These are phyloP conservation scores for Protomyces inouyei DNA, from an alignment of 1,139 yeast genomes.

Conservation along the genomic window DNA sequence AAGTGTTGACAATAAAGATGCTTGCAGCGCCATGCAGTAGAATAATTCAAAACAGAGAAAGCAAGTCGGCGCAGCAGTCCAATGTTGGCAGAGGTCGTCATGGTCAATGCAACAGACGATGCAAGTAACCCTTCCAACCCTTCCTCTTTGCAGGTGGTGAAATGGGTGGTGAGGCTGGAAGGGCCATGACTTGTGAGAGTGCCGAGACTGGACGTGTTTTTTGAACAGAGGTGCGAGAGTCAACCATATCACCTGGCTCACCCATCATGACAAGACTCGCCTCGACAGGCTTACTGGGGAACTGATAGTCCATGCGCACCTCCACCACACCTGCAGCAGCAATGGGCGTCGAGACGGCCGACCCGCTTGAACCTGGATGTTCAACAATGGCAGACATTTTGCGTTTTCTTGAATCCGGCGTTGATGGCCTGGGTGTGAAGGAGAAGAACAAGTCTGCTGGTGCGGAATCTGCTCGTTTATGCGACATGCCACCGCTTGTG, in stretches of 20 bases:
- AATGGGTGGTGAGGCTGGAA: not conserved
- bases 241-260: conserved; percentile 22
- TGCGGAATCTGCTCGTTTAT: conserved; percentile 19
- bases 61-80: not conserved
- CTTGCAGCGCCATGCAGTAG: not conserved
- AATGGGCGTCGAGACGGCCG: not conserved
- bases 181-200: not conserved
- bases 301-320: not conserved
- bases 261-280: conserved; percentile 12
- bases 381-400: conserved; percentile 25
- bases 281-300: not conserved
- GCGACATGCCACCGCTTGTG: not conserved
- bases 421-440: conserved; percentile 18
- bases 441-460: conserved; percentile 21
- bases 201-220: not conserved
- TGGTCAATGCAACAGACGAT: conserved; percentile 7
- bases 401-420: conserved; percentile 24
- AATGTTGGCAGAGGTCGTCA: too few species aligned
- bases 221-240: not conserved
- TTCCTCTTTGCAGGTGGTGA: conserved; percentile 4
- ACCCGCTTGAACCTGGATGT: conserved; percentile 4
- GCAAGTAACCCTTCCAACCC: conserved; percentile 22
- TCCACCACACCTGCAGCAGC: not conserved
- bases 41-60: not conserved
- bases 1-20: not conserved